Conservation (phyloP, 805 yeast species). For the Myxozyma melibiosi region DNA sequence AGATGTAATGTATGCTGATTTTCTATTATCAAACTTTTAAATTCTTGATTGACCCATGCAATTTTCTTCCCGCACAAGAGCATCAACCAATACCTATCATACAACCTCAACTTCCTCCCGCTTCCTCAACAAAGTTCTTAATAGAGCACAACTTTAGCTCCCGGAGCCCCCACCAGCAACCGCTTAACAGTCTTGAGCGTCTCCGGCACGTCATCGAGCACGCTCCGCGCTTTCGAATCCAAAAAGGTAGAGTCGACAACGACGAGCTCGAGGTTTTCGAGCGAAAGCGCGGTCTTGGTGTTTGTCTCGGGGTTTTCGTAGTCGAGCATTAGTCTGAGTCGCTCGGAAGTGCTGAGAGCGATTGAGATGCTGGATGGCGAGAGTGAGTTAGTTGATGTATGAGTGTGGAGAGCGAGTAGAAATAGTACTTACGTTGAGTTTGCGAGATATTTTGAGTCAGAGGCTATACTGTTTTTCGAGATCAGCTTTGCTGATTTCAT, state of each 20-base stretch:
- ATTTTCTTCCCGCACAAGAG: too few species aligned
- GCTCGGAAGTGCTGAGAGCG: slow-evolving; percentile 21
- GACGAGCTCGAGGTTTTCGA: slow-evolving; percentile 14
- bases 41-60: too few species aligned
- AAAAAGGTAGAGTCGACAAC: slow-evolving; percentile 24
- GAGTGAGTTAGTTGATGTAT: not conserved
- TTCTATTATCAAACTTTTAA: not conserved
- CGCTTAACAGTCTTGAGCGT: slow-evolving; percentile 15
- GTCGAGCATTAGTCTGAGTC: slow-evolving; percentile 9
- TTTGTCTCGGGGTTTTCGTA: too few species aligned
- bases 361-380: slow-evolving; percentile 2
- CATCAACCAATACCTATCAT: too few species aligned
- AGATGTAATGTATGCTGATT: too few species aligned
- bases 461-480: slow-evolving; percentile 26
- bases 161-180: not conserved
- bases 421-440: slow-evolving; percentile 7
- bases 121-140: not conserved
- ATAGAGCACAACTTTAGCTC: slow-evolving; percentile 5
- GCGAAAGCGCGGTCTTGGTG: slow-evolving; percentile 2
- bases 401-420: not conserved
- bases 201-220: slow-evolving; percentile 30
- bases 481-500: slow-evolving; percentile 22
- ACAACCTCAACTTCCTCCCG: not conserved
- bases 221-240: slow-evolving; percentile 26
- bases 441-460: slow-evolving; percentile 16